Conservation (phyloP, 805 yeast genomes). For the Torulaspora maleeae region DNA sequence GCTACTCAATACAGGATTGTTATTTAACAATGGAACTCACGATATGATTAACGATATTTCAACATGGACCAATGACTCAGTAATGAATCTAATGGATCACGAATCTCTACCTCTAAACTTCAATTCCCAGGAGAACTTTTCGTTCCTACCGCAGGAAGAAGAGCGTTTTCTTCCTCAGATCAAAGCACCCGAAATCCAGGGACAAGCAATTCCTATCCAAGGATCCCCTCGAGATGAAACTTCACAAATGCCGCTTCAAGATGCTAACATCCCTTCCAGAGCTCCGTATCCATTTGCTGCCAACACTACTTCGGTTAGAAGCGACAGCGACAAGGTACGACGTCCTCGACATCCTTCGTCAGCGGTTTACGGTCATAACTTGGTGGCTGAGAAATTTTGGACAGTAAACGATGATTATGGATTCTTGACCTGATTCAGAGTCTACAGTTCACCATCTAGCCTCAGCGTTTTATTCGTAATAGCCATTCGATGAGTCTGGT, state of each 20-base stretch:
- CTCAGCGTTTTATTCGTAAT: neutral
- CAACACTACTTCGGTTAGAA: neutral
- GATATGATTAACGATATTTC: slow-evolving; percentile 59
- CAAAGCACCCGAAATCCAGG: neutral
- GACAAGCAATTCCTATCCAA: neutral
- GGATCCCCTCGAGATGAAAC: neutral
- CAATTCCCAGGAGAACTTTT: slow-evolving; percentile 7
- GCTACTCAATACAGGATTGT: slow-evolving; percentile 17
- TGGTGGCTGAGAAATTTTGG: slow-evolving; percentile 45
- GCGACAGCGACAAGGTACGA: slow-evolving; percentile 1
- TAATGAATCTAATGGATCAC: slow-evolving; percentile 19
- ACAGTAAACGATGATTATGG: slow-evolving; percentile 46
- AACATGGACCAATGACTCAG: slow-evolving; percentile 46
- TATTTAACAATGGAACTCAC: slow-evolving; percentile 42
- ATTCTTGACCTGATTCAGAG: slow-evolving; percentile 36
- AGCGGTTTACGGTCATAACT: slow-evolving; percentile 3
- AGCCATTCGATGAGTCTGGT: neutral
- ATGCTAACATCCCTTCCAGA: neutral
- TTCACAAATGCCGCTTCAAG: neutral
- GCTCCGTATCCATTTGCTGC: neutral
- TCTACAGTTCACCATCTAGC: neutral
- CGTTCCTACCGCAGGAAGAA: slow-evolving; percentile 11
- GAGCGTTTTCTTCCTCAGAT: slow-evolving; percentile 8
- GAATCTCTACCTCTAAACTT: slow-evolving; percentile 7
- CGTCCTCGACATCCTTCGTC: slow-evolving; percentile 8